Evolutionary conservation across 208 protist genomes (phyloP).

Genomic region (Wallacemonas rigidus): DNA sequence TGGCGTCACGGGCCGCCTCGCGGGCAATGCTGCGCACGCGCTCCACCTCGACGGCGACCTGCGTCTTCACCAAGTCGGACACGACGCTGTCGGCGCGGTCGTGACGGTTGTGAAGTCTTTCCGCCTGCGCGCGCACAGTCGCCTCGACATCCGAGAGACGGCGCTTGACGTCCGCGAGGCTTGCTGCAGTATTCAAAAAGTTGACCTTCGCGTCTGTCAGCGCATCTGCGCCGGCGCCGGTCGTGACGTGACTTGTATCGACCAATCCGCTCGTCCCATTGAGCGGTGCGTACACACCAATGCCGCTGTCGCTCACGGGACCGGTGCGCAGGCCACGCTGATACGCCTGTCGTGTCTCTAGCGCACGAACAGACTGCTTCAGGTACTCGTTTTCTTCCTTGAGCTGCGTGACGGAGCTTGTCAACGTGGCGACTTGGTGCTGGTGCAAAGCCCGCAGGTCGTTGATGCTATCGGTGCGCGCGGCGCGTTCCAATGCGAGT

Average conservation of each 20-base stretch:
- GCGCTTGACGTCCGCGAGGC: slow-evolving; percentile 2
- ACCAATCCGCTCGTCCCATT: not conserved
- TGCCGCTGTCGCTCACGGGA: not conserved
- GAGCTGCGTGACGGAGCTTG: slow-evolving; percentile 53
- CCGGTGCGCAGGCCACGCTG: not conserved
- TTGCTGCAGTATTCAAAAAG: slow-evolving; percentile 1
- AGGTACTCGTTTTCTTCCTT: slow-evolving; percentile 64
- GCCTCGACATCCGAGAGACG: slow-evolving; percentile 67
- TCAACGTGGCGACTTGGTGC: slow-evolving; percentile 55
- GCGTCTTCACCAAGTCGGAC: slow-evolving; percentile 50
- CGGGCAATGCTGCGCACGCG: slow-evolving; percentile 70
- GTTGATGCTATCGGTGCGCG: slow-evolving; percentile 58
- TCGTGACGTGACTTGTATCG: not conserved
- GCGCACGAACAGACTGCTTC: slow-evolving; percentile 44
- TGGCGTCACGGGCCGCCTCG: slow-evolving; percentile 64
- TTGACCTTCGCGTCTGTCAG: slow-evolving; percentile 15
- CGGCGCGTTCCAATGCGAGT: slow-evolving; percentile 71
- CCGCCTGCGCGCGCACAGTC: slow-evolving; percentile 42
- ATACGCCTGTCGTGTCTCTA: slow-evolving; percentile 48
- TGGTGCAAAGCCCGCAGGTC: slow-evolving; percentile 44
- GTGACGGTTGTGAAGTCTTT: slow-evolving; percentile 52
- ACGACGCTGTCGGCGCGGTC: slow-evolving; percentile 35
- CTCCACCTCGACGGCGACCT: slow-evolving; percentile 67
- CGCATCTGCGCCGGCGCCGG: not conserved
- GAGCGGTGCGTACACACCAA: not conserved